Conservation (phyloP, 2,329 filamentous ascomycete species). For the Tolypocladium amazonense region DNA sequence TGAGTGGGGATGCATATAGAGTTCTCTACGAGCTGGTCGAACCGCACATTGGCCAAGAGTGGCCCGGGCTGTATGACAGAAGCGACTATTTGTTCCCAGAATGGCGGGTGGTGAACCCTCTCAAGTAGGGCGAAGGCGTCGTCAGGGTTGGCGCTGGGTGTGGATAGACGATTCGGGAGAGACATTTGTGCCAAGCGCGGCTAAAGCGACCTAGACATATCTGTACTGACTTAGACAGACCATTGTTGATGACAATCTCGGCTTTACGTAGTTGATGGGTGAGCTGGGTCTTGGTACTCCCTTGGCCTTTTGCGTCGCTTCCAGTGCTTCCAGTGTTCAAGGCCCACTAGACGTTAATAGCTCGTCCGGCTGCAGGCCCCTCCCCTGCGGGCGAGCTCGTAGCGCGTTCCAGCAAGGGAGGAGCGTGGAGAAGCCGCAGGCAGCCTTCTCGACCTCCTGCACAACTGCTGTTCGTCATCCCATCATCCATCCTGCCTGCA, state of each 20-base stretch:
- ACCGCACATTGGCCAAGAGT: constrained; percentile 36
- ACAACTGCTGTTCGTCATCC: neutral
- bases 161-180: neutral
- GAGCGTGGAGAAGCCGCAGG: neutral
- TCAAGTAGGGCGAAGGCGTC: neutral
- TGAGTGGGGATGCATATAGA: constrained; percentile 41
- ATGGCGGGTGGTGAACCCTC: constrained; percentile 26
- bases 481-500: neutral
- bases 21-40: constrained; percentile 38
- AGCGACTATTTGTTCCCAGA: constrained; percentile 35
- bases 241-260: neutral
- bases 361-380: neutral
- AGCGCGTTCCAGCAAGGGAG: neutral
- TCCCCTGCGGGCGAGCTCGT: neutral
- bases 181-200: neutral
- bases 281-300: neutral
- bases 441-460: neutral
- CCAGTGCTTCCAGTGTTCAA: neutral
- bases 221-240: neutral
- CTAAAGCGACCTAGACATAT: neutral
- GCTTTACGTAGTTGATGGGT: neutral
- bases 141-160: neutral
- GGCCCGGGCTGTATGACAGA: constrained; percentile 23
- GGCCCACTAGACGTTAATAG: neutral
- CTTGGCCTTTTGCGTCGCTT: neutral